Percentiles rank a stretch among this genome's conserved stretches.
These are phyloP conservation scores for Pseudogymnoascus sp. DNA, from an alignment of 2,329 filamentous ascomycete species.

Conservation along the genomic window DNA sequence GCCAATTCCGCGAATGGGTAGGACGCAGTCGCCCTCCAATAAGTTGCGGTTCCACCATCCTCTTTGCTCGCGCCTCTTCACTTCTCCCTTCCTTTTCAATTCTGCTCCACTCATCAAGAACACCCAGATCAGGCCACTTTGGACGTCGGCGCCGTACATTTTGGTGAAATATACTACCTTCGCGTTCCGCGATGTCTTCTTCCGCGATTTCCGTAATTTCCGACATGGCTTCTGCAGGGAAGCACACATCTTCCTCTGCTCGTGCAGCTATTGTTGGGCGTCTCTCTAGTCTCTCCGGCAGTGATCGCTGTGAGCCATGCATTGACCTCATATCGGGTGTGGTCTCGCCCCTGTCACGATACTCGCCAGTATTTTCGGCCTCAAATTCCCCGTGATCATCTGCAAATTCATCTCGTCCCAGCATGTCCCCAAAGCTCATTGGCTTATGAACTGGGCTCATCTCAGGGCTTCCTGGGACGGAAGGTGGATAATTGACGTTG, in stretches of 20 bases:
- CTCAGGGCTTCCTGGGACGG: slow-evolving; percentile 53
- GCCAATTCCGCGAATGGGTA: slow-evolving; percentile 66
- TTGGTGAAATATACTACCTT: slow-evolving; percentile 32
- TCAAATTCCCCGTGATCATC: neutral
- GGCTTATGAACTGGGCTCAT: slow-evolving; percentile 42
- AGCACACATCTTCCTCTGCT: slow-evolving; percentile 85
- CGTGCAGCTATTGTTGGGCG: slow-evolving; percentile 53
- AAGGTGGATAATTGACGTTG: slow-evolving; percentile 62
- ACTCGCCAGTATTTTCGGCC: neutral
- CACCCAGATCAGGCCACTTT: slow-evolving; percentile 78
- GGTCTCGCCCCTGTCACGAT: neutral
- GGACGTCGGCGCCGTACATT: slow-evolving; percentile 46
- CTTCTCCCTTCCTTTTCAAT: slow-evolving; percentile 84
- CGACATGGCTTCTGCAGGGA: slow-evolving; percentile 70
- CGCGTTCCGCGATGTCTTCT: slow-evolving; percentile 54
- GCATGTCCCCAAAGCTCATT: slow-evolving; percentile 58
- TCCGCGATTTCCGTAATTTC: slow-evolving; percentile 78
- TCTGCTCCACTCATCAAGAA: slow-evolving; percentile 81
- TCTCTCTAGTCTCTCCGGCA: slow-evolving; percentile 25
- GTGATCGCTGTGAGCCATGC: slow-evolving; percentile 13
- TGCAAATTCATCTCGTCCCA: slow-evolving; percentile 59
- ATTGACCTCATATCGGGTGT: slow-evolving; percentile 31
- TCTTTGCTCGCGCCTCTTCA: slow-evolving; percentile 77
- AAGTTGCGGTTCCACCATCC: slow-evolving; percentile 86
- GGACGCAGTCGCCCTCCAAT: slow-evolving; percentile 83